phyloP scores from a whole-genome alignment of 2,329 filamentous ascomycete genomes.

The Microcera coccophila region DNA sequence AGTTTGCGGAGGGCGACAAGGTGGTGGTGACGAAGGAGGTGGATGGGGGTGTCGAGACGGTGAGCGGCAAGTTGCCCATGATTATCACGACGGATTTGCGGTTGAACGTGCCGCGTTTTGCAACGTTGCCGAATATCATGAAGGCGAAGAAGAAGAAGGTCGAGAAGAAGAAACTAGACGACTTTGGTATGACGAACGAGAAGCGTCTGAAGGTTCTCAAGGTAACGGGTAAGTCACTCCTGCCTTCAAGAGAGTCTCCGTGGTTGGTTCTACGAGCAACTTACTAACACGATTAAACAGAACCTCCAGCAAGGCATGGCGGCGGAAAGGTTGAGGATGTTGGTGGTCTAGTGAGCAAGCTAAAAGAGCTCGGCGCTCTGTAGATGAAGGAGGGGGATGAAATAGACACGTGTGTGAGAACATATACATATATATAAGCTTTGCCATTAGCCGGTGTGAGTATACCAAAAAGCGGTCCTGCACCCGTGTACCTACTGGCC shows the following conservation, averaged over 20 bases:
- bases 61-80: conserved; percentile 81
- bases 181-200: conserved; percentile 72
- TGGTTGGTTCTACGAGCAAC: not conserved
- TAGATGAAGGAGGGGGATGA: conserved; percentile 49
- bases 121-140: conserved; percentile 97
- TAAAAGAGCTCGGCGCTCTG: conserved; percentile 93
- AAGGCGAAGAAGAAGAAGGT: conserved; percentile 99
- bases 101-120: conserved; percentile 92
- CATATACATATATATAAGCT: not conserved
- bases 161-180: conserved; percentile 82
- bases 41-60: conserved; percentile 89
- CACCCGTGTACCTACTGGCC: too few relatives aligned
- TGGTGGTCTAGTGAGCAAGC: conserved; percentile 84
- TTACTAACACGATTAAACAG: conserved; percentile 39
- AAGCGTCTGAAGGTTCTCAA: conserved; percentile 83
- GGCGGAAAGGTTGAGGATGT: conserved; percentile 98
- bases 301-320: conserved; percentile 82
- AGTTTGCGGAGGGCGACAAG: conserved; percentile 64
- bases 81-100: conserved; percentile 92
- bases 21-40: conserved; percentile 86
- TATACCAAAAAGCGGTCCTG: too few relatives aligned
- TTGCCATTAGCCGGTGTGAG: not conserved
- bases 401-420: not conserved
- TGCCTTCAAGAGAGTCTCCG: not conserved
- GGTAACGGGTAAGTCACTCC: conserved; percentile 64